A percentile compares a stretch with the other conserved stretches of the same genome.
phyloP scores from a whole-genome alignment of 257 asterid species.

The Cinchona pubescens region DNA sequence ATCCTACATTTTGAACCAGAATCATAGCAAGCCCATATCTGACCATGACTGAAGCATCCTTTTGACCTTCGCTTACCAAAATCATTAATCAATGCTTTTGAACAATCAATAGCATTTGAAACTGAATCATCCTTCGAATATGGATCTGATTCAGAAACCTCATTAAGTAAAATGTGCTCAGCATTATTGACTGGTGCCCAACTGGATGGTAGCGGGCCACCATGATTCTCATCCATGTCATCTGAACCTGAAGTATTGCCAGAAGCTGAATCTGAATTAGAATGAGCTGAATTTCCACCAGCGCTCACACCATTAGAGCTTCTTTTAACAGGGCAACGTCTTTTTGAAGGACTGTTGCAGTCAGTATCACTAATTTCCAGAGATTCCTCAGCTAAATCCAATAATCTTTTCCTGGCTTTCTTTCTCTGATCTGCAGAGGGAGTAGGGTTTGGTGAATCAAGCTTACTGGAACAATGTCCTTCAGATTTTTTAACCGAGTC shows the following conservation, averaged over 20 bases:
- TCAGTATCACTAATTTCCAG: constrained; percentile 44
- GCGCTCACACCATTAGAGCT: constrained; percentile 11
- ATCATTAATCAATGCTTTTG: constrained; percentile 57
- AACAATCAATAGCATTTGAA: constrained; percentile 15
- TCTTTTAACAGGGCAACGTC: constrained; percentile 18
- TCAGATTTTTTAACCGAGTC: not conserved
- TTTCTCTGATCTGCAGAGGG: constrained; percentile 9
- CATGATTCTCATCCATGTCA: not conserved
- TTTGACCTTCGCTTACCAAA: constrained; percentile 47
- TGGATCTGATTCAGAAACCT: not conserved
- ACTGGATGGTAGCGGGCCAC: not conserved
- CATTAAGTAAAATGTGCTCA: not conserved
- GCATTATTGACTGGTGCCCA: not conserved
- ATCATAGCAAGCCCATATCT: constrained; percentile 67
- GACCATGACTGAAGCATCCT: constrained; percentile 38
- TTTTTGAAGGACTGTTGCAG: constrained; percentile 25
- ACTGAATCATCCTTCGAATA: not conserved
- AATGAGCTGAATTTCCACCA: too few species aligned
- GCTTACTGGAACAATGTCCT: not conserved
- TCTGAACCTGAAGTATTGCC: constrained; percentile 6
- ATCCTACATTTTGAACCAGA: constrained; percentile 44
- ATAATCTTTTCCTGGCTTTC: constrained; percentile 40
- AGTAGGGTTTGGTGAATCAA: not conserved
- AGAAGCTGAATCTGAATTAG: constrained; percentile 26
- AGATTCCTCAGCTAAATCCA: constrained; percentile 40